Percentiles rank a stretch among this genome's conserved stretches.
Evolutionary conservation across 1,284 basidiomycete species (phyloP).

Genomic region (Baeospora myosura): DNA sequence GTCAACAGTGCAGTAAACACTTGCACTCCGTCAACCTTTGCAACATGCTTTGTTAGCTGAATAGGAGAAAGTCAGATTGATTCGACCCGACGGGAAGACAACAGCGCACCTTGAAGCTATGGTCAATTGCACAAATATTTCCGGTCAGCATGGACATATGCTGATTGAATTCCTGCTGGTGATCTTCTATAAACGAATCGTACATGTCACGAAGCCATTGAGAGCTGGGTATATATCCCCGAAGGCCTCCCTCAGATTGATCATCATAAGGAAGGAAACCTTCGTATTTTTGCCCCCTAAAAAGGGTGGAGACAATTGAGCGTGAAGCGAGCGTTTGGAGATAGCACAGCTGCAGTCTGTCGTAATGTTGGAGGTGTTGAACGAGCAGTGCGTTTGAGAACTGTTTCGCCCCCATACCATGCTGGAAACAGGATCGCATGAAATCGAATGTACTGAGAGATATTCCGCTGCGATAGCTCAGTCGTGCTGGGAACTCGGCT

Average conservation of each 20-base stretch:
- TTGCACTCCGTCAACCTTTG: constrained; percentile 17
- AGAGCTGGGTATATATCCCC: constrained; percentile 19
- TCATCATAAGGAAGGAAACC: constrained; percentile 17
- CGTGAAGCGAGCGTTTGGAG: constrained; percentile 7
- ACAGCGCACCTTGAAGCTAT: constrained; percentile 21
- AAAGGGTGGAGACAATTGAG: neutral
- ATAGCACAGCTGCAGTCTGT: constrained; percentile 18
- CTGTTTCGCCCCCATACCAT: constrained; percentile 11
- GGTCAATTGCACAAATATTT: constrained; percentile 20
- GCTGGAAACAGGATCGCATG: constrained; percentile 12
- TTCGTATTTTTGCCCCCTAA: constrained; percentile 11
- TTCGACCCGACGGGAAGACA: neutral
- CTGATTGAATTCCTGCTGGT: constrained; percentile 18
- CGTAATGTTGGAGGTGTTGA: constrained; percentile 14
- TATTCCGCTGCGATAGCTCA: constrained; percentile 10
- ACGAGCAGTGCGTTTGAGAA: constrained; percentile 11
- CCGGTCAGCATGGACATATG: constrained; percentile 18
- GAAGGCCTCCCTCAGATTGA: constrained; percentile 11
- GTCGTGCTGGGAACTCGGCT: constrained; percentile 12
- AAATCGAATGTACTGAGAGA: constrained; percentile 9
- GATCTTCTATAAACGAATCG: constrained; percentile 20
- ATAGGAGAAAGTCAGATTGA: constrained; percentile 4
- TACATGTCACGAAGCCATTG: constrained; percentile 20
- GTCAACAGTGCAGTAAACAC: constrained; percentile 21
- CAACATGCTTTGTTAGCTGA: constrained; percentile 23